Evolutionary conservation across 2,329 filamentous ascomycete species (phyloP), one percentile per base, ranked within the genome.

Genomic region (Pezicula rhizophila): DNA sequence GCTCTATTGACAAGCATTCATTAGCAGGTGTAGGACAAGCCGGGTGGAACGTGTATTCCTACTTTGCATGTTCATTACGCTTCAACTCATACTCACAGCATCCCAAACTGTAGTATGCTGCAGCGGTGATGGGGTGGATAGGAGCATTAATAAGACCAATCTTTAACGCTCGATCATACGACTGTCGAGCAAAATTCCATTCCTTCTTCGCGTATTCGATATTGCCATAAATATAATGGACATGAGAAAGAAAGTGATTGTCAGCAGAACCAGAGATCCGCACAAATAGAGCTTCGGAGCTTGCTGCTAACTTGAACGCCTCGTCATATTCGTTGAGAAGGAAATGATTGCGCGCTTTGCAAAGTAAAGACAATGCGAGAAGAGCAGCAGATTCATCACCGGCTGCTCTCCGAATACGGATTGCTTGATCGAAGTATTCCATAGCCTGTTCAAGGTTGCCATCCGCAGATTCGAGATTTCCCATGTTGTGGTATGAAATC

Each of bases 201-300:
- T 40, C 33, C 33, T 44, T 46, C 25, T 55, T 49, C 1, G 37
- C 28, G 39, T 51, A 53, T 10, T 57, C 51, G 17, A 57, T 55
- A 33, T 55, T 55, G 12, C 55, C 55, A 41, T 57, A 55, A 1
- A 47, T 48, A 17, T 55, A 57, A n/a, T 57, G 53, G 3, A 57
- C 49, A 34, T 51, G 35, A 18, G 55, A 51, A 51, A 56, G 55
- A 34, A 56, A 55, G 34, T 46, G 40, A 11, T 31, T 46, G 18
- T 56, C 49, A 7, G 46, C 47, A 18, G 35, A 38, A 20, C 56
- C 56, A 15, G 46, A 25, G 3, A 45, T 55, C 2, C 54, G 46
- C 23, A 53, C 42, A 15, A 53, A 52, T 20, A 57, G 23, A 8
- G 54, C 42, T 33, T 58, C 56, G 8, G 54, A 49, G 18, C 47